A percentile compares a stretch with the other conserved stretches of the same genome.
Evolutionary conservation across 352 stramenopile species (phyloP).

Genomic region (Ophiocytium majus): DNA sequence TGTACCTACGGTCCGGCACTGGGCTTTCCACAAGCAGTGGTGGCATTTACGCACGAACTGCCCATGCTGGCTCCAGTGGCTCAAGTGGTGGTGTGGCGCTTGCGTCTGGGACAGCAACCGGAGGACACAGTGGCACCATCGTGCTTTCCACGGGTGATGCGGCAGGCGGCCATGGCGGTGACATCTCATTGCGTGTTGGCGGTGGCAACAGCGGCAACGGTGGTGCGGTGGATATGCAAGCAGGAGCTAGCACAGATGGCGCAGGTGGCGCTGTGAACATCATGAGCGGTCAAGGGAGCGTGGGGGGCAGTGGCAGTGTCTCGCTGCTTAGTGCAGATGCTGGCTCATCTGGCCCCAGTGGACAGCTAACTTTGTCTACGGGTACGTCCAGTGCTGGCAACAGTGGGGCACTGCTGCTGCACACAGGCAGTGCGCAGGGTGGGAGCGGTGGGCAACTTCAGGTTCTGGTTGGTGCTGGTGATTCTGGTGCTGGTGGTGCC

Average conservation of each 20-base stretch:
- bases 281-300: background rate
- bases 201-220: slow-evolving; percentile 47
- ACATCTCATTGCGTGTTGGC: slow-evolving; percentile 40
- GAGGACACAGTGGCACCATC: slow-evolving; percentile 46
- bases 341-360: slow-evolving; percentile 37
- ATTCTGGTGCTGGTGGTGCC: background rate
- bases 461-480: background rate
- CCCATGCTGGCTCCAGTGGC: slow-evolving; percentile 38
- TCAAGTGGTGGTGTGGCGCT: slow-evolving; percentile 43
- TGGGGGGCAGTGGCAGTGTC: slow-evolving; percentile 29
- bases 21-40: slow-evolving; percentile 33
- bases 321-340: slow-evolving; percentile 27
- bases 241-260: slow-evolving; percentile 26
- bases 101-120: slow-evolving; percentile 43
- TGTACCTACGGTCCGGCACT: background rate
- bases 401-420: slow-evolving; percentile 25
- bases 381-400: slow-evolving; percentile 38
- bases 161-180: slow-evolving; percentile 33
- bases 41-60: slow-evolving; percentile 28
- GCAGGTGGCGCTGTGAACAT: slow-evolving; percentile 30
- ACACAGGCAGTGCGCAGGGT: background rate
- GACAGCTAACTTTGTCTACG: slow-evolving; percentile 36
- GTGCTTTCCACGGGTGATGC: slow-evolving; percentile 28
- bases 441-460: background rate
- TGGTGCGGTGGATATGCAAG: slow-evolving; percentile 32